phyloP scores from a whole-genome alignment of 257 asterid species.

The Solanum sejunctum region DNA sequence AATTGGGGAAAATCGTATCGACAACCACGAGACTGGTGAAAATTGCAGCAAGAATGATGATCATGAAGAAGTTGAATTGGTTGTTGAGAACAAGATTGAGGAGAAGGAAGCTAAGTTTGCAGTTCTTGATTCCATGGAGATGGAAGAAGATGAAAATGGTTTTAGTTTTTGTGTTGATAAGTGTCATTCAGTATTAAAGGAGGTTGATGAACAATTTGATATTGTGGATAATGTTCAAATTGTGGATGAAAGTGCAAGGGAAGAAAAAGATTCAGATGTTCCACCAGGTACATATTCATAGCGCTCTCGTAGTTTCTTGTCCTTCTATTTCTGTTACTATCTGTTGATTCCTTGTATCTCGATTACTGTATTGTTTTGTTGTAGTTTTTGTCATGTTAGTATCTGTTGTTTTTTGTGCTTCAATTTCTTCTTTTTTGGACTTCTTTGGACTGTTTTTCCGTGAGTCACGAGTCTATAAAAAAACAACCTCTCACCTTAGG shows the following conservation, averaged over 20 bases:
- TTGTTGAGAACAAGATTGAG: conserved; percentile 6
- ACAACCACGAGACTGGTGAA: background rate
- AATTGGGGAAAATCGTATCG: conserved; percentile 23
- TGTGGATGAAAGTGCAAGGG: background rate
- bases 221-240: conserved; percentile 11
- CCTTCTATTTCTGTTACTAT: background rate
- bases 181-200: conserved; percentile 5
- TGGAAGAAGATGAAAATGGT: conserved; percentile 48
- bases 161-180: conserved; percentile 44
- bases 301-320: background rate
- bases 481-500: background rate
- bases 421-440: background rate
- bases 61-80: conserved; percentile 11
- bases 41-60: background rate
- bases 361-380: no score
- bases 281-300: conserved; percentile 17
- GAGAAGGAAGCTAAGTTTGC: conserved; percentile 31
- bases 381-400: background rate
- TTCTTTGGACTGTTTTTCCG: background rate
- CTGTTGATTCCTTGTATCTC: background rate
- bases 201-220: conserved; percentile 6
- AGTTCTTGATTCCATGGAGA: conserved; percentile 45
- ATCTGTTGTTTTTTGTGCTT: background rate
- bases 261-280: conserved; percentile 12
- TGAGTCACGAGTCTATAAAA: background rate